phyloP scores from a whole-genome alignment of 345 rosid species.

The Citropsis articulata region DNA sequence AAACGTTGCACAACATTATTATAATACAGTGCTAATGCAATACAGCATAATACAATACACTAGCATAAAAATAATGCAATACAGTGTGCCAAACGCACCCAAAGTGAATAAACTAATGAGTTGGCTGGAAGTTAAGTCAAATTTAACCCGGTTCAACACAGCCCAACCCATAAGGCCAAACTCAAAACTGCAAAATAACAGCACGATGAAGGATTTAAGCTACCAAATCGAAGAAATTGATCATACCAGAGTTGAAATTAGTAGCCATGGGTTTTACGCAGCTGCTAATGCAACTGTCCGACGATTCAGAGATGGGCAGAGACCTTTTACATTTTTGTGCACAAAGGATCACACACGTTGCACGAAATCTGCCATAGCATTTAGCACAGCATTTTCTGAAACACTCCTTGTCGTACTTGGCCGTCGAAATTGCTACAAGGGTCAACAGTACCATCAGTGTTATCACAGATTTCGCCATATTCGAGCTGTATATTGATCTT shows the following conservation, averaged over 20 bases:
- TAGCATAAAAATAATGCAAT: too few relatives aligned
- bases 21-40: too few relatives aligned
- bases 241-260: conserved; percentile 1
- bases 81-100: too few relatives aligned
- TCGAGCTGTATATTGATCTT: too few relatives aligned
- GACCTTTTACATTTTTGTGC: neutral
- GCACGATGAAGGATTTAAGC: too few relatives aligned
- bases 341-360: neutral
- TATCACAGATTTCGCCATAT: neutral
- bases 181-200: too few relatives aligned
- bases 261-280: neutral
- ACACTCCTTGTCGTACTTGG: neutral
- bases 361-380: neutral
- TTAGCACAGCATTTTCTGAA: neutral
- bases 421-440: neutral
- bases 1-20: too few relatives aligned
- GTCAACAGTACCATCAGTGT: neutral
- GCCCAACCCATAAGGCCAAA: too few relatives aligned
- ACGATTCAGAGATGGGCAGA: neutral
- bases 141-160: too few relatives aligned
- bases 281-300: neutral
- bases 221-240: neutral
- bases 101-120: too few relatives aligned
- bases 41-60: too few relatives aligned
- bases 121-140: too few relatives aligned